These are phyloP conservation scores for Marvania coccoides DNA, from an alignment of 139 green algal genomes.

Conservation along the genomic window DNA sequence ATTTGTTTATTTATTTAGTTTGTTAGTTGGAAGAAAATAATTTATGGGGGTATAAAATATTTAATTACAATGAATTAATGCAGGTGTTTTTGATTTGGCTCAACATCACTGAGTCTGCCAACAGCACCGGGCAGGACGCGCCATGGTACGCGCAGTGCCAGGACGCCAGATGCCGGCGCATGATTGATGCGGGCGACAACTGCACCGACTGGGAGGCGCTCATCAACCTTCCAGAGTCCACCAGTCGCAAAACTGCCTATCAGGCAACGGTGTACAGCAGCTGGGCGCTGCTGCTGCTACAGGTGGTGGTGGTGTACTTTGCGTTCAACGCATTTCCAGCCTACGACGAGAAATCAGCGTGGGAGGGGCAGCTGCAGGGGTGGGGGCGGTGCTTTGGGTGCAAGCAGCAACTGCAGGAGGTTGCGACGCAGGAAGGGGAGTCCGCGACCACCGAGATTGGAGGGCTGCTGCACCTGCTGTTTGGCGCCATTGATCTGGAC, in stretches of 20 bases:
- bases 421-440: not conserved
- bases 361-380: constrained; percentile 4
- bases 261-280: not conserved
- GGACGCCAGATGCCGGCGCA: not conserved
- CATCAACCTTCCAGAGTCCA: not conserved
- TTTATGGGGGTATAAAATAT: too few species aligned
- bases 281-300: constrained; percentile 8
- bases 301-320: not conserved
- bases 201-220: not conserved
- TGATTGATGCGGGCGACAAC: not conserved
- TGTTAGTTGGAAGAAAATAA: too few species aligned
- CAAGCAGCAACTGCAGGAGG: not conserved
- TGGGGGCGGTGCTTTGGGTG: constrained; percentile 1
- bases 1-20: too few species aligned
- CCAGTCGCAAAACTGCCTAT: not conserved
- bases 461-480: constrained; percentile 12
- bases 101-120: not conserved
- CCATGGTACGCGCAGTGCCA: not conserved
- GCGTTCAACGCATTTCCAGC: constrained; percentile 26
- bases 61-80: too few species aligned
- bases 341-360: constrained; percentile 18
- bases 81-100: not conserved
- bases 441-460: constrained; percentile 16
- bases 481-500: constrained; percentile 31
- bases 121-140: not conserved